Evolutionary conservation across 352 stramenopile genomes (phyloP).

Genomic region (Globisporangium uncinulatum): DNA sequence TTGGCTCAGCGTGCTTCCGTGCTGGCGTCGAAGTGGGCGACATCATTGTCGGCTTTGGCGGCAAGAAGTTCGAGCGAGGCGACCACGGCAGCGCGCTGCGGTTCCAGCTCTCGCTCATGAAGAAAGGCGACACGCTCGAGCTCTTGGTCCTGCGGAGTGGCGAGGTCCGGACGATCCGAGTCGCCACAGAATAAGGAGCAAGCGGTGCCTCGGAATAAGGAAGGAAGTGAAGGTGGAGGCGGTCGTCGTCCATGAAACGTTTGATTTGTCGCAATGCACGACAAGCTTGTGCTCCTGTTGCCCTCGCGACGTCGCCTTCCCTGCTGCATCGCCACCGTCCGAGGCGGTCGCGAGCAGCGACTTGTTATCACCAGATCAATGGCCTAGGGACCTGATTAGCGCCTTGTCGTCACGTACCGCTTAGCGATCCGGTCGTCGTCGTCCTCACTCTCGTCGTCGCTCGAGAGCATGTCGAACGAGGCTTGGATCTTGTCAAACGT

Average conservation of each 20-base stretch:
- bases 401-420: not conserved
- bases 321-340: not conserved
- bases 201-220: not conserved
- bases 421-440: constrained; percentile 19
- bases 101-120: constrained; percentile 52
- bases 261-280: not conserved
- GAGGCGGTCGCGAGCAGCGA: too few relatives aligned
- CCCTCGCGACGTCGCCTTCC: not conserved
- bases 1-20: constrained; percentile 40
- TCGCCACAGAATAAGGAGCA: constrained; percentile 31
- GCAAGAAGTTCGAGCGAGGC: constrained; percentile 35
- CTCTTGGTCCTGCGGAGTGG: constrained; percentile 36
- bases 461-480: constrained; percentile 50
- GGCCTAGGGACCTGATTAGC: too few relatives aligned
- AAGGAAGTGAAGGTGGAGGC: too few relatives aligned
- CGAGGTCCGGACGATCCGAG: constrained; percentile 30
- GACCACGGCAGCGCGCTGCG: constrained; percentile 46
- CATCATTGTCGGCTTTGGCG: constrained; percentile 43
- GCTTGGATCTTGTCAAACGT: constrained; percentile 59
- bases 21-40: constrained; percentile 45
- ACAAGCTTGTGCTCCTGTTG: not conserved
- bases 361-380: too few relatives aligned
- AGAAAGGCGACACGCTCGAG: constrained; percentile 41
- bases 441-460: constrained; percentile 33
- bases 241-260: not conserved